A percentile compares a stretch with the other conserved stretches of the same genome.
Conservation (phyloP, 345 rosid genomes). For the Zanthoxylum bungeanum region DNA sequence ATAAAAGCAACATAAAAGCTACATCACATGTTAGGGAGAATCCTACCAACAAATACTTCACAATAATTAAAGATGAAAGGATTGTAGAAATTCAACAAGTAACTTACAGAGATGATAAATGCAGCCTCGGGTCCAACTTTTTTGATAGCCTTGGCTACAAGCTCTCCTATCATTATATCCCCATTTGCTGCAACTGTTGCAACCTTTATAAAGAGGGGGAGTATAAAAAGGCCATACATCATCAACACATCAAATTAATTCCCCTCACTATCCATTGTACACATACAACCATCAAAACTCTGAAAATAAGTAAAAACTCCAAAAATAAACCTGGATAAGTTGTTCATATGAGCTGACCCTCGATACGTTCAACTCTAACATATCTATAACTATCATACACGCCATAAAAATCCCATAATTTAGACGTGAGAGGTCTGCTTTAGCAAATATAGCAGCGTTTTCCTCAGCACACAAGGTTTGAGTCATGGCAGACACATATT, state of each 20-base stretch:
- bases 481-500: too few relatives aligned
- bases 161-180: constrained; percentile 46
- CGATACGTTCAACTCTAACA: too few relatives aligned
- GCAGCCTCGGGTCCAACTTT: constrained; percentile 53
- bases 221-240: neutral
- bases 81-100: neutral
- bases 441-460: too few relatives aligned
- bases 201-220: constrained; percentile 15
- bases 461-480: too few relatives aligned
- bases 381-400: too few relatives aligned
- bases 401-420: too few relatives aligned
- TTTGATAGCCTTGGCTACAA: constrained; percentile 53
- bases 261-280: neutral
- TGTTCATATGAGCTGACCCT: neutral
- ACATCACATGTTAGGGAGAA: neutral
- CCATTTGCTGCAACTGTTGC: constrained; percentile 55
- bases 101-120: constrained; percentile 36
- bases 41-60: neutral
- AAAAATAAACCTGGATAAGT: neutral
- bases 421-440: too few relatives aligned
- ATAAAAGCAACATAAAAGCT: too few relatives aligned
- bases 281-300: neutral
- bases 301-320: too few relatives aligned
- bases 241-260: neutral
- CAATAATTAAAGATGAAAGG: neutral